Evolutionary conservation across 2,329 filamentous ascomycete species (phyloP), one percentile per base, ranked within the genome.

Genomic region (Macroventuria anomochaeta): DNA sequence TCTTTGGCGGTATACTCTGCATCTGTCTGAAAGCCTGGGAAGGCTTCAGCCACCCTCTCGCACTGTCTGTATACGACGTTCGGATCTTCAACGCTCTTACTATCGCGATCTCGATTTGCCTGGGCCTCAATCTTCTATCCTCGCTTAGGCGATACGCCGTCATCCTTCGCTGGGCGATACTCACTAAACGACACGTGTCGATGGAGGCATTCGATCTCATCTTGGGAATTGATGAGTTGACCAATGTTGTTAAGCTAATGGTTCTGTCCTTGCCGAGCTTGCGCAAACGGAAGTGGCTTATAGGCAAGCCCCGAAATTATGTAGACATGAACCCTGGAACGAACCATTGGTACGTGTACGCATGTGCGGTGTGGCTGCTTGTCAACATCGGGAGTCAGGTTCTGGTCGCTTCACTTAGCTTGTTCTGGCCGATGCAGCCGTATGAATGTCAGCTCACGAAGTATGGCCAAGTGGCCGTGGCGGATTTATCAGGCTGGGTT

Each of bases 141-240:
- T 72, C 68, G 5, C 56, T 74, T 13, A 72, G 70, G 40, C 54
- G 65, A 33, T 73, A 72, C 25, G 71, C 69, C 2, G 58, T 63
- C 2, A 64, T 69, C 32, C 60, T 74, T 7, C 63, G 69, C 10
- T 74, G 71, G 71, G 66, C 67, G 1, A 58, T 74, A 11, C 57
- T 74, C 5, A 66, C 67, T 0, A 60, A 51, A 18, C 55, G 57
- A 18, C 72, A 65, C 18, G 62, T 72, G n/a, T 65, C 62, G 7
- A 43, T 73, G 12, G 70, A 74, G 28, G 63, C 64, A 0, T 74
- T 72, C 32, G 71, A 72, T 28, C 59, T 74, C n/a, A 70, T 73
- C 17, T 52, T 72, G 2, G 65, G 70, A 5, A 46, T 70, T 1
- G 59, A 64, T 10, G 69, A 66, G 7, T 59, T 72, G 0, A 67